Evolutionary conservation across 441 rosid species (phyloP).

Genomic region (Arabidopsis hybrid): DNA sequence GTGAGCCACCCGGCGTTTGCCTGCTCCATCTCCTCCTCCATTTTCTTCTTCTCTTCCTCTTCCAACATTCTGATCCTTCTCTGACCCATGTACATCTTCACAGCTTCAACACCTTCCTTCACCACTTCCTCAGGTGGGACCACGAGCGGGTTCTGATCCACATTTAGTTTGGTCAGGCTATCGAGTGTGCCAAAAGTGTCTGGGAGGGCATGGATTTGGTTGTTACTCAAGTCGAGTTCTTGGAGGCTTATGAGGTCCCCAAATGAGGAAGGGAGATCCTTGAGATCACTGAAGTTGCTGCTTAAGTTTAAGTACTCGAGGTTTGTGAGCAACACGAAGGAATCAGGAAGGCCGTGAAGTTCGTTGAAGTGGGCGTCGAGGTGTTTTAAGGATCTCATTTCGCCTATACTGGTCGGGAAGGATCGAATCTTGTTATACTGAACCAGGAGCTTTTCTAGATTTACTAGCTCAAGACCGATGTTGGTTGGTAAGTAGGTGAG

Average conservation of each 20-base stretch:
- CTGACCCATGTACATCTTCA: conserved; percentile 67
- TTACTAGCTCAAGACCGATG: conserved; percentile 69
- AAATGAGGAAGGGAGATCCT: conserved; percentile 67
- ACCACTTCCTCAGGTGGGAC: conserved; percentile 74
- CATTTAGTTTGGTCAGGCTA: conserved; percentile 62
- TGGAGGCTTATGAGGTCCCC: conserved; percentile 78
- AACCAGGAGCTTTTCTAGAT: conserved; percentile 65
- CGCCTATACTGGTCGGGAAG: conserved; percentile 74
- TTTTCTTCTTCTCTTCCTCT: conserved; percentile 67
- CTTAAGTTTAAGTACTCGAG: conserved; percentile 78
- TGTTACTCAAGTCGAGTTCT: conserved; percentile 92
- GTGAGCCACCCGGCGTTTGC: conserved; percentile 66
- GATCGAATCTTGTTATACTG: conserved; percentile 80
- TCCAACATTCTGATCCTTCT: conserved; percentile 64
- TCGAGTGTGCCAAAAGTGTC: conserved; percentile 79
- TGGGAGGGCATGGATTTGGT: conserved; percentile 81
- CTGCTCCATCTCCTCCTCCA: conserved; percentile 54
- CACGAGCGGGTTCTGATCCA: conserved; percentile 78
- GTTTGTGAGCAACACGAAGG: conserved; percentile 67
- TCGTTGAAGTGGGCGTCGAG: conserved; percentile 91
- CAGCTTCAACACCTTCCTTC: conserved; percentile 73
- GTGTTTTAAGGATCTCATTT: conserved; percentile 66
- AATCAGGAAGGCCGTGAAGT: conserved; percentile 66
- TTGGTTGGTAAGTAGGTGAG: conserved; percentile 83
- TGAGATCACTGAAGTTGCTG: conserved; percentile 82